phyloP scores from a whole-genome alignment of 139 green algal genomes.

The Edaphochlamys debaryana region DNA sequence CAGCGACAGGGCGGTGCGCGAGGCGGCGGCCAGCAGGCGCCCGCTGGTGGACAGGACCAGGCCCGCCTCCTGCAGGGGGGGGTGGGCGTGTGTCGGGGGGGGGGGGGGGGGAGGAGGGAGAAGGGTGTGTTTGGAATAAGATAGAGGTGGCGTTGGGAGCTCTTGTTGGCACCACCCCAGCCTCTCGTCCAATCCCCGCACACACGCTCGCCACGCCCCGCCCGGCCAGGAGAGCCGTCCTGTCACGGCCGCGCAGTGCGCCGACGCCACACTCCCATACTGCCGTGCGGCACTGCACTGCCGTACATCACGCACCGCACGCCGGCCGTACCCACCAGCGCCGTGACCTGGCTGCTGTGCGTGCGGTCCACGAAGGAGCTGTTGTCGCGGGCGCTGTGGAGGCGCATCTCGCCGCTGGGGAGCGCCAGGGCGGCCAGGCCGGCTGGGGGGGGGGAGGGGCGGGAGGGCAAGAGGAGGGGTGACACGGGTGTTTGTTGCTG shows the following conservation, averaged over 20 bases:
- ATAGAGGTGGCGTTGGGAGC: too few relatives aligned
- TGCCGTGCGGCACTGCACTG: too few relatives aligned
- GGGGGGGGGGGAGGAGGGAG: not conserved
- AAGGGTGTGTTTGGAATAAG: too few relatives aligned
- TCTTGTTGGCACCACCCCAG: not conserved
- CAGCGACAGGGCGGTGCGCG: conserved; percentile 26
- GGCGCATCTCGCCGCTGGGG: conserved; percentile 25
- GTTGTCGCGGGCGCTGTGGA: conserved; percentile 44
- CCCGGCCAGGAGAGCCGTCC: too few relatives aligned
- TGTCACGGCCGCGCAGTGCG: too few relatives aligned
- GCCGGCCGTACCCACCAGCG: conserved; percentile 35
- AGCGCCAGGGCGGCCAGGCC: conserved; percentile 44
- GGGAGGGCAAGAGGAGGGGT: not conserved
- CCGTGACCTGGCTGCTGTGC: conserved; percentile 41
- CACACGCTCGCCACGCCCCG: too few relatives aligned
- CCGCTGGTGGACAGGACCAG: conserved; percentile 41
- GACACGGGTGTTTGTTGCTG: too few relatives aligned
- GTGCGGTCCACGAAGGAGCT: conserved; percentile 26
- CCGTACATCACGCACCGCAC: too few relatives aligned
- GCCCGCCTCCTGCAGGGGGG: conserved; percentile 39
- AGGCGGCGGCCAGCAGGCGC: conserved; percentile 42
- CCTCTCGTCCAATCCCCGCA: too few relatives aligned
- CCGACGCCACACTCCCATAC: too few relatives aligned
- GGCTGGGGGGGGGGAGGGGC: conserved; percentile 28
- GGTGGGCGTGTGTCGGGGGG: too few relatives aligned